phyloP scores from a whole-genome alignment of 768 basidiomycete species.

The Tephrocybe sp. region DNA sequence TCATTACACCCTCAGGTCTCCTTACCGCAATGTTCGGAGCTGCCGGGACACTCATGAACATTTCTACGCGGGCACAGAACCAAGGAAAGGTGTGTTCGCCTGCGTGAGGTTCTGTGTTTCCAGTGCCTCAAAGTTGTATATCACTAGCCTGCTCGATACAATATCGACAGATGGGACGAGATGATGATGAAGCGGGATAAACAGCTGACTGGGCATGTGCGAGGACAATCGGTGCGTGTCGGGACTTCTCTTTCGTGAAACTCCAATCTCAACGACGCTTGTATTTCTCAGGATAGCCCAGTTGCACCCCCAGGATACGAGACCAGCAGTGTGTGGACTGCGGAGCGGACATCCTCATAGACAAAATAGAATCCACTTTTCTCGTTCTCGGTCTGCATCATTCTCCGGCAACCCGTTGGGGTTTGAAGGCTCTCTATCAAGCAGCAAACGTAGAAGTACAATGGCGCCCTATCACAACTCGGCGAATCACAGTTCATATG shows the following conservation, averaged over 20 bases:
- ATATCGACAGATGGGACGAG: conserved; percentile 87
- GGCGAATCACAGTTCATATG: conserved; percentile 5
- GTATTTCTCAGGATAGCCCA: conserved; percentile 55
- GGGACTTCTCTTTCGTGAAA: not conserved
- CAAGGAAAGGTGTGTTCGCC: conserved; percentile 76
- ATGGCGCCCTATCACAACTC: too few species aligned
- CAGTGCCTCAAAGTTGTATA: not conserved
- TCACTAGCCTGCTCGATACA: conserved; percentile 76
- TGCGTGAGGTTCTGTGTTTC: not conserved
- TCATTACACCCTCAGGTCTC: too few species aligned
- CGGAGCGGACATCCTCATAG: conserved; percentile 47
- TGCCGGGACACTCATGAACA: conserved; percentile 84
- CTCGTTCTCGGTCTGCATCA: not conserved
- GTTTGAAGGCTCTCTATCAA: too few species aligned
- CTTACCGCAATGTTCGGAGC: conserved; percentile 87
- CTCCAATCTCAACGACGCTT: not conserved
- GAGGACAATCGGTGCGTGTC: conserved; percentile 80
- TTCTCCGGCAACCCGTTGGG: too few species aligned
- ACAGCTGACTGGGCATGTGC: conserved; percentile 80
- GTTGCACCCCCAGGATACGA: conserved; percentile 68
- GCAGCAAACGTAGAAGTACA: too few species aligned
- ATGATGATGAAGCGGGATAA: conserved; percentile 96
- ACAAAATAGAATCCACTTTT: conserved; percentile 25
- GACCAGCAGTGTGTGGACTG: conserved; percentile 75
- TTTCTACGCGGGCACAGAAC: conserved; percentile 79